Evolutionary conservation across 2,329 filamentous ascomycete genomes (phyloP).

Genomic region (Apiospora aurea): DNA sequence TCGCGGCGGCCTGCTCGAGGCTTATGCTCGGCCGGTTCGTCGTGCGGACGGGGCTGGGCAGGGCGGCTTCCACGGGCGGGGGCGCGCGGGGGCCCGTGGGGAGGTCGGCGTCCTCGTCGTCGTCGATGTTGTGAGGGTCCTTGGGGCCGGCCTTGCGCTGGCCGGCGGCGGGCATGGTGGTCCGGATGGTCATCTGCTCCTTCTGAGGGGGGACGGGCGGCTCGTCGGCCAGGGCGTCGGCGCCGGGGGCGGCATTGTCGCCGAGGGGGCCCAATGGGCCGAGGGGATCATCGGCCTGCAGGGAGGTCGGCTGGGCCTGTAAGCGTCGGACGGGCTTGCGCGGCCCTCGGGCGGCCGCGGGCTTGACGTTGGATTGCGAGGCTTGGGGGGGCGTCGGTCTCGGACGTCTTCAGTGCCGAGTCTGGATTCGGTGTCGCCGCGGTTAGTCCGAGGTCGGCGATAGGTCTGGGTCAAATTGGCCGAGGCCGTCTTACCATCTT

Average conservation of each 20-base stretch:
- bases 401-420: slow-evolving; percentile 30
- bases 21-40: slow-evolving; percentile 79
- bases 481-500: slow-evolving; percentile 33
- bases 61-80: slow-evolving; percentile 66
- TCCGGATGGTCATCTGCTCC: slow-evolving; percentile 68
- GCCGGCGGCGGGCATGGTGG: slow-evolving; percentile 59
- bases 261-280: slow-evolving; percentile 77
- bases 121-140: slow-evolving; percentile 71
- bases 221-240: slow-evolving; percentile 48
- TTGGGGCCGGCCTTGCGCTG: slow-evolving; percentile 53
- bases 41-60: slow-evolving; percentile 58
- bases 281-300: slow-evolving; percentile 79
- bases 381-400: slow-evolving; percentile 41
- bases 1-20: slow-evolving; percentile 84
- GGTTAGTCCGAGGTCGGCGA: not conserved
- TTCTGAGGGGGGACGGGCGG: slow-evolving; percentile 76
- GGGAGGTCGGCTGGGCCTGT: slow-evolving; percentile 77
- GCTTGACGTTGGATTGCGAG: slow-evolving; percentile 41
- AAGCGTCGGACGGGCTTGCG: slow-evolving; percentile 60
- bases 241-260: slow-evolving; percentile 48
- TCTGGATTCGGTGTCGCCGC: not conserved
- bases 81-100: slow-evolving; percentile 67
- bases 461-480: not conserved
- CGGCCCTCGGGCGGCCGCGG: slow-evolving; percentile 35
- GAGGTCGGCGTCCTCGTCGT: slow-evolving; percentile 69